Conservation (phyloP, 805 yeast species). For the Yamadazyma laniorum region DNA sequence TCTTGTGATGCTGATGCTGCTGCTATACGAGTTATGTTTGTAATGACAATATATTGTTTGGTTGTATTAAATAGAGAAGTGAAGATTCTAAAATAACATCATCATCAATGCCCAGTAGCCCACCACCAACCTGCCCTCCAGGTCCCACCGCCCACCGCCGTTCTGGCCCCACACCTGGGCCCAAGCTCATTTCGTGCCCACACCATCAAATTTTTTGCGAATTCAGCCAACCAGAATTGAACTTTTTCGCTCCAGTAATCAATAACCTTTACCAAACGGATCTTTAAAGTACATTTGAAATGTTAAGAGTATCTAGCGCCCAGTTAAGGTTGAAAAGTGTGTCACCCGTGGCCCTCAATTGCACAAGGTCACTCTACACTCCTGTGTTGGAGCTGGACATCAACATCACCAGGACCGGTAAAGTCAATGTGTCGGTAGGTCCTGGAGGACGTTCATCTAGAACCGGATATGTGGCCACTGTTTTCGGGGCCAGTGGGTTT, state of each 20-base stretch:
- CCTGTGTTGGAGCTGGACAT: slow-evolving; percentile 54
- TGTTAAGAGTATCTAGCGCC: slow-evolving; percentile 4
- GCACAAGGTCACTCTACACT: slow-evolving; percentile 36
- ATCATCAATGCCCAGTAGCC: neutral
- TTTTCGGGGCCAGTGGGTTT: slow-evolving; percentile 80
- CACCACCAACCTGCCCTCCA: neutral
- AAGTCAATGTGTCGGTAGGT: slow-evolving; percentile 69
- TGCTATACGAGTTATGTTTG: slow-evolving; percentile 2
- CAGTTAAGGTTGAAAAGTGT: neutral
- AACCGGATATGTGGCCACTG: slow-evolving; percentile 86
- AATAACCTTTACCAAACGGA: slow-evolving; percentile 5
- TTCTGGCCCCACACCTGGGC: too few species aligned
- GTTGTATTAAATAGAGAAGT: slow-evolving; percentile 5
- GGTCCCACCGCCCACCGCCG: too few species aligned
- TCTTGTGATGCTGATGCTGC: slow-evolving; percentile 40
- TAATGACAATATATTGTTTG: slow-evolving; percentile 4
- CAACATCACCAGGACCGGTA: slow-evolving; percentile 72
- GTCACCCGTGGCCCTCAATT: slow-evolving; percentile 4
- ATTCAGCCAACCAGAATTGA: slow-evolving; percentile 31
- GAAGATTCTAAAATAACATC: neutral
- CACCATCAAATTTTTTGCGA: slow-evolving; percentile 9
- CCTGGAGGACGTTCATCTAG: slow-evolving; percentile 81
- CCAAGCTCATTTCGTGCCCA: too few species aligned
- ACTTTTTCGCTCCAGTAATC: slow-evolving; percentile 12
- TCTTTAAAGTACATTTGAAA: neutral